Conservation (phyloP, 2,329 filamentous ascomycete species). For the Ascochyta viciae-villosae region DNA sequence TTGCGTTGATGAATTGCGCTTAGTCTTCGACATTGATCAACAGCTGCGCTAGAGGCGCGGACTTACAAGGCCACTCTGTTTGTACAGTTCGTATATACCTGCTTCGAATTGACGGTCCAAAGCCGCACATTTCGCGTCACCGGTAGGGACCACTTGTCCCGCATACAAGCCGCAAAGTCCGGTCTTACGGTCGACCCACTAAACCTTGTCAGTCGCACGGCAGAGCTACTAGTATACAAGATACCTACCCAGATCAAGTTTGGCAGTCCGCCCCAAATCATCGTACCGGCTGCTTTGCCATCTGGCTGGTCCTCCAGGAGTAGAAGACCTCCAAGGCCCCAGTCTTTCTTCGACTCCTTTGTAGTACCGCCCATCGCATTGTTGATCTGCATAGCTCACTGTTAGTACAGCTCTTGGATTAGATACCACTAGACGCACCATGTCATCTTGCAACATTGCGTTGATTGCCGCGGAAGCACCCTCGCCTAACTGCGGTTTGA, state of each 20-base stretch:
- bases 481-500: slow-evolving; percentile 39
- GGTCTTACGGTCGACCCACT: slow-evolving; percentile 44
- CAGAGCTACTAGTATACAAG: background rate
- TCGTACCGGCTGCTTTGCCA: slow-evolving; percentile 36
- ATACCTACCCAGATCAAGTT: slow-evolving; percentile 43
- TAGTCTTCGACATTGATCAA: background rate
- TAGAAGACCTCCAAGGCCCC: slow-evolving; percentile 43
- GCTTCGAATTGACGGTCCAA: slow-evolving; percentile 30
- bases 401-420: background rate
- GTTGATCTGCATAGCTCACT: slow-evolving; percentile 14
- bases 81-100: slow-evolving; percentile 28
- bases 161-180: slow-evolving; percentile 43
- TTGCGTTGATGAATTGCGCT: background rate
- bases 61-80: slow-evolving; percentile 7
- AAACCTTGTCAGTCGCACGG: slow-evolving; percentile 1
- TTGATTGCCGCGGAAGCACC: slow-evolving; percentile 21
- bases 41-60: slow-evolving; percentile 6
- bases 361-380: slow-evolving; percentile 36
- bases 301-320: slow-evolving; percentile 25
- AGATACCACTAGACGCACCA: slow-evolving; percentile 9
- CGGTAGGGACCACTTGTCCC: slow-evolving; percentile 38
- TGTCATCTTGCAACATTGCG: slow-evolving; percentile 46
- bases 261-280: slow-evolving; percentile 45
- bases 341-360: slow-evolving; percentile 30
- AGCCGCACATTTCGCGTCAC: slow-evolving; percentile 29